Percentiles rank a stretch among this genome's conserved stretches.
These are phyloP conservation scores for Pythium rhizo-oryzae DNA, from an alignment of 352 stramenopile species.

Conservation along the genomic window DNA sequence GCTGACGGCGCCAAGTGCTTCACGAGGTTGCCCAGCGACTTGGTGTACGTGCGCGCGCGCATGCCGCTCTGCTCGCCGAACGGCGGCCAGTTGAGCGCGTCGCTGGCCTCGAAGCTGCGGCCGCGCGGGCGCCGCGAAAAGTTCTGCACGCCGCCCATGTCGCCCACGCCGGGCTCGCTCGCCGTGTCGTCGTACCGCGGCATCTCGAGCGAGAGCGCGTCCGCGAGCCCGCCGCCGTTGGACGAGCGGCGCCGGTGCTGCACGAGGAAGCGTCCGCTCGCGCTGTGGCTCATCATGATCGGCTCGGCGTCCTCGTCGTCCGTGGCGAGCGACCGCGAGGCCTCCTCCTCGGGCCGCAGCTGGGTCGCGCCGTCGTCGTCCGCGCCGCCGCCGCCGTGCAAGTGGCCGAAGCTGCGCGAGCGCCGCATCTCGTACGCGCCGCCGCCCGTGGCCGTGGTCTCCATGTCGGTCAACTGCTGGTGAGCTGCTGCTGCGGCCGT, in stretches of 20 bases:
- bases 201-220: conserved; percentile 51
- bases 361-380: conserved; percentile 30
- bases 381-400: conserved; percentile 30
- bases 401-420: conserved; percentile 49
- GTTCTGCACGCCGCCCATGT: conserved; percentile 21
- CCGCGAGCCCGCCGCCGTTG: conserved; percentile 24
- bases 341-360: conserved; percentile 26
- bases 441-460: neutral
- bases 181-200: conserved; percentile 34
- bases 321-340: neutral
- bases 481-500: neutral
- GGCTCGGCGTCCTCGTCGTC: conserved; percentile 15
- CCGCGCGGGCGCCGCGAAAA: conserved; percentile 21
- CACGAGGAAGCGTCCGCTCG: neutral
- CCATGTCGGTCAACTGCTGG: neutral
- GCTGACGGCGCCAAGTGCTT: conserved; percentile 71
- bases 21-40: conserved; percentile 77
- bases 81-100: conserved; percentile 16
- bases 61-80: conserved; percentile 34
- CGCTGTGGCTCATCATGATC: conserved; percentile 4
- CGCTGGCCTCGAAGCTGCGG: conserved; percentile 28
- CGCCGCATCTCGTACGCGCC: conserved; percentile 38
- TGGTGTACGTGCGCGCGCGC: conserved; percentile 71
- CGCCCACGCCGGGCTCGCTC: conserved; percentile 10
- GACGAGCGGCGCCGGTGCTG: conserved; percentile 21